A percentile compares a stretch with the other conserved stretches of the same genome.
phyloP scores from a whole-genome alignment of 78 protist genomes.

The Trichosphaerium sp. region DNA sequence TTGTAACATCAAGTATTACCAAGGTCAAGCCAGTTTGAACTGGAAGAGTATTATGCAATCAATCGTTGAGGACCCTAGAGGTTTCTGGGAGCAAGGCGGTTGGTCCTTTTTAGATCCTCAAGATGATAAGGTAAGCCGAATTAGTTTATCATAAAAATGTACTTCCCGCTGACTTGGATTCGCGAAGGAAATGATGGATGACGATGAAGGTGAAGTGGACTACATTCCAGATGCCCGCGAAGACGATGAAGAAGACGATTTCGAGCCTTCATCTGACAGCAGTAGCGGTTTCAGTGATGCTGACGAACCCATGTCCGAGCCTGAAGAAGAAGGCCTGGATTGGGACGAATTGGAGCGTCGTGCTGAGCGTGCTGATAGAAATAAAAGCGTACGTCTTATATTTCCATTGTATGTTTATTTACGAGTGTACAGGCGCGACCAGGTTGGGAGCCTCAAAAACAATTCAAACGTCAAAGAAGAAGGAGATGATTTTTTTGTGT shows the following conservation, averaged over 20 bases:
- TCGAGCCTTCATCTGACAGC: neutral
- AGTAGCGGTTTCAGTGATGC: slow-evolving; percentile 7
- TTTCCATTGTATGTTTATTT: too few relatives aligned
- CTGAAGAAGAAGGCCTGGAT: slow-evolving; percentile 16
- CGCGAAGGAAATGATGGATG: neutral
- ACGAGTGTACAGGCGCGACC: too few relatives aligned
- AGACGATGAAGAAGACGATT: slow-evolving; percentile 28
- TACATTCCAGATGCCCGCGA: slow-evolving; percentile 50
- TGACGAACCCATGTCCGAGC: slow-evolving; percentile 17
- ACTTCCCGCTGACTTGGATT: neutral
- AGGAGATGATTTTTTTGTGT: too few relatives aligned
- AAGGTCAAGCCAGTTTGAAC: slow-evolving; percentile 39
- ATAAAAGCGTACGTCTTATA: too few relatives aligned
- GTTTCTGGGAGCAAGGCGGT: slow-evolving; percentile 67
- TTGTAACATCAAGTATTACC: slow-evolving; percentile 63
- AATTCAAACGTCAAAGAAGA: too few relatives aligned
- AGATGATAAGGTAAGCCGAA: slow-evolving; percentile 10
- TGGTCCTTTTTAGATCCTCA: slow-evolving; percentile 62
- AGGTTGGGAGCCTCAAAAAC: too few relatives aligned
- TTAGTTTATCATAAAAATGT: slow-evolving; percentile 20
- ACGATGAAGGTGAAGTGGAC: slow-evolving; percentile 6
- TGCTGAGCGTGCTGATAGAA: too few relatives aligned
- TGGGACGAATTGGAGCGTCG: slow-evolving; percentile 50
- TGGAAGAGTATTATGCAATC: slow-evolving; percentile 71
- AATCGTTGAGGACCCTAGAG: slow-evolving; percentile 29